A percentile compares a stretch with the other conserved stretches of the same genome.
phyloP scores from a whole-genome alignment of 306 rosid genomes.

The Castanea mollissima region DNA sequence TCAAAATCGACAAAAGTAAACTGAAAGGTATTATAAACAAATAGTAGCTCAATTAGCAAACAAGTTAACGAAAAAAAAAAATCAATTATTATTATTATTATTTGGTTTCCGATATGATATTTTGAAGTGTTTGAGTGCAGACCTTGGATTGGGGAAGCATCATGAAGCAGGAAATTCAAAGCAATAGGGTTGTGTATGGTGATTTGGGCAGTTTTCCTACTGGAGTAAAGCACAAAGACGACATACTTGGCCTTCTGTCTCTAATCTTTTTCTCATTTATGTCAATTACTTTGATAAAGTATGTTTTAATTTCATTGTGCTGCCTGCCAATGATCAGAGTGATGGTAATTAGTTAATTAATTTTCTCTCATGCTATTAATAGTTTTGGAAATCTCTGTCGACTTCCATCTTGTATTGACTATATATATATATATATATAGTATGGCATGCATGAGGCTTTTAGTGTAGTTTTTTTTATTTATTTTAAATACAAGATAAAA shows the following conservation, averaged over 20 bases:
- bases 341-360: slow-evolving; percentile 8
- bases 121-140: not conserved
- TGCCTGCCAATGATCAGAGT: slow-evolving; percentile 28
- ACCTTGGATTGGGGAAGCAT: not conserved
- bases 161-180: slow-evolving; percentile 19
- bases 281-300: slow-evolving; percentile 22
- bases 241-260: slow-evolving; percentile 19
- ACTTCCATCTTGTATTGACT: too few relatives aligned
- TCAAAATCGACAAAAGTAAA: too few relatives aligned
- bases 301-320: slow-evolving; percentile 25
- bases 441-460: too few relatives aligned
- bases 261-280: slow-evolving; percentile 25
- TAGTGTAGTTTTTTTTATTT: too few relatives aligned
- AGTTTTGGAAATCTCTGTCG: too few relatives aligned
- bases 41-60: too few relatives aligned
- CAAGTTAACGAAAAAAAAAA: too few relatives aligned
- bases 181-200: slow-evolving; percentile 29
- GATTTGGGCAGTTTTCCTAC: slow-evolving; percentile 21
- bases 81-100: not conserved
- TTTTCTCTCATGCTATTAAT: too few relatives aligned
- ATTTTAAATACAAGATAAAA: too few relatives aligned
- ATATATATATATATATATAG: too few relatives aligned
- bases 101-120: too few relatives aligned
- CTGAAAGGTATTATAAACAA: too few relatives aligned
- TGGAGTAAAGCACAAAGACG: slow-evolving; percentile 22